Conservation (phyloP, 495 filamentous ascomycete genomes). For the Penicillium paradoxum region DNA sequence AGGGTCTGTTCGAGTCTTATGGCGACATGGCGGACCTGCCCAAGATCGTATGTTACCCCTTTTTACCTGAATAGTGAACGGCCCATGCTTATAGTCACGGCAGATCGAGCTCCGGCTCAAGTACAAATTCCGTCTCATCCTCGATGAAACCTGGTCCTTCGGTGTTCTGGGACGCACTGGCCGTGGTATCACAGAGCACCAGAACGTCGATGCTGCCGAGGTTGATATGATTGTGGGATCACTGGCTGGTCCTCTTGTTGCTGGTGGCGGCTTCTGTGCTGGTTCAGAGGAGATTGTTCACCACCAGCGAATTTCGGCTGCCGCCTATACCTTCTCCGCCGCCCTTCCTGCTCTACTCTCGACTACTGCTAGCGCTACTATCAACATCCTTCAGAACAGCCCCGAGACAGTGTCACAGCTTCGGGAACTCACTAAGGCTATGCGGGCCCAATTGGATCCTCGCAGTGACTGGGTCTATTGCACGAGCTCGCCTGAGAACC, state of each 20-base stretch:
- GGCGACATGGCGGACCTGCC: conserved; percentile 85
- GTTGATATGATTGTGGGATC: conserved; percentile 97
- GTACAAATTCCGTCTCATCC: conserved; percentile 95
- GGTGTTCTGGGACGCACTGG: conserved; percentile 89
- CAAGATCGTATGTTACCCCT: conserved; percentile 60
- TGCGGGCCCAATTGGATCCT: conserved; percentile 85
- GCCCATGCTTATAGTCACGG: background rate
- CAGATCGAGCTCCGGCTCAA: conserved; percentile 85
- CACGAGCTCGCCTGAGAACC: conserved; percentile 79
- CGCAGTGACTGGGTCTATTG: conserved; percentile 89
- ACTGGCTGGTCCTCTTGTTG: conserved; percentile 82
- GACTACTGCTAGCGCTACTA: conserved; percentile 85
- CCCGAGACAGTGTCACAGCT: conserved; percentile 71
- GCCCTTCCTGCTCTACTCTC: conserved; percentile 90
- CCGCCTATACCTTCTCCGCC: conserved; percentile 91
- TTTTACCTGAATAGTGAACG: background rate
- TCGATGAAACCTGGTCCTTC: conserved; percentile 97
- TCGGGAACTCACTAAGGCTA: conserved; percentile 73
- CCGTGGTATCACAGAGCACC: conserved; percentile 86
- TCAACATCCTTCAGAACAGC: conserved; percentile 76
- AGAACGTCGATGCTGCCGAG: conserved; percentile 84
- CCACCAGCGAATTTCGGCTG: conserved; percentile 87
- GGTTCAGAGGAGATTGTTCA: conserved; percentile 85
- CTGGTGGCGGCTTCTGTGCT: conserved; percentile 93
- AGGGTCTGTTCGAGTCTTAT: conserved; percentile 86